Evolutionary conservation across 257 asterid genomes (phyloP), one percentile per base, ranked within the genome.

Genomic region (Jaltomata sinuosa): DNA sequence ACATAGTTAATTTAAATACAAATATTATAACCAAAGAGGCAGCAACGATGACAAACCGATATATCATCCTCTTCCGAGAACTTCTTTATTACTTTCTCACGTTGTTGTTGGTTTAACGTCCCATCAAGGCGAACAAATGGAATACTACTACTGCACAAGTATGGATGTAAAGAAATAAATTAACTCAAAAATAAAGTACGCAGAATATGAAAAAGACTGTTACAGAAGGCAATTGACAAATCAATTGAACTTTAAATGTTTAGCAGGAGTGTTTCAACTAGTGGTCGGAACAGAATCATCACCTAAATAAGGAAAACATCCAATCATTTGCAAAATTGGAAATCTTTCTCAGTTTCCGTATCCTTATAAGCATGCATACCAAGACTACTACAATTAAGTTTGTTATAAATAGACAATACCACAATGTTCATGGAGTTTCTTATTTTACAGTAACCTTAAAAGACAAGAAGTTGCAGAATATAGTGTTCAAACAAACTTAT

Each of bases 71-170:
- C 98, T 90, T 94, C 98, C 1, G 98, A 92, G 65, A 96, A 96
- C 87, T 90, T 97, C 87, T 89, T 91, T 72, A 96, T 92, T 72
- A 94, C 95, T 90, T 87, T 93, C 92, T 96, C 99, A 19, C 99
- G 94, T 72, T 94, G 98, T 89, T 94, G 98, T 91, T 82, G 99
- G 90, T 90, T 94, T 83, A 96, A 89, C 79, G 97, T 96, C 87
- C 99, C 99, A 90, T 96, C 99, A 78, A 96, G 87, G 83, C 99
- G 97, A 88, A 96, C 93, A 86, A 93, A 96, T 71, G 92, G 54
- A 85, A 96, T 91, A 55, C 85, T 87, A 84, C 85, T 85, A 94
- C 99, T 94, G 91, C 82, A 87, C 38, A 85, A 64, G 72, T 42
- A 83, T 68, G 82, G 82, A 49, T 18, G 45, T 29, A 54, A 77